These are phyloP conservation scores for Tolypocladium sp. DNA, from an alignment of 2,329 filamentous ascomycete species.

Conservation along the genomic window DNA sequence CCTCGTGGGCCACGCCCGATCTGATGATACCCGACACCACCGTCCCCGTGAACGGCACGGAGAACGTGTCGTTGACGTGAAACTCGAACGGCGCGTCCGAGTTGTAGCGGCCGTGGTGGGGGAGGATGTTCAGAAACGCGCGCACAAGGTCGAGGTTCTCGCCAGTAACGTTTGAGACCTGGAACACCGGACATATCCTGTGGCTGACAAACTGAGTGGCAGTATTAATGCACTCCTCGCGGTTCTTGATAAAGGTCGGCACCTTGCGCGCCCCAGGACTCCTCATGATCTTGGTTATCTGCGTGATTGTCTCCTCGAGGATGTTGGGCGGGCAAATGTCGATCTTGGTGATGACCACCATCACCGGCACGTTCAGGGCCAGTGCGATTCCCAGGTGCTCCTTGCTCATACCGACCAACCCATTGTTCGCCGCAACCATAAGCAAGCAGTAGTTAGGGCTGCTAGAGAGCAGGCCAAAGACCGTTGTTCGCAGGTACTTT, in stretches of 20 bases:
- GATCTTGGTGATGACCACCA: constrained; percentile 97
- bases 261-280: constrained; percentile 91
- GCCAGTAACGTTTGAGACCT: constrained; percentile 95
- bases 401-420: constrained; percentile 94
- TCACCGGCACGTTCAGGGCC: constrained; percentile 90
- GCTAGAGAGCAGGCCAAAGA: constrained; percentile 88
- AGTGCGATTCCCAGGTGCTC: constrained; percentile 94
- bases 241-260: constrained; percentile 86
- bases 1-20: constrained; percentile 75
- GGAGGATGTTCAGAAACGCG: constrained; percentile 88
- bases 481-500: constrained; percentile 87
- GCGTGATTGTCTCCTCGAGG: constrained; percentile 82
- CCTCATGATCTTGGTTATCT: constrained; percentile 88
- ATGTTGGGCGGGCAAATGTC: constrained; percentile 97
- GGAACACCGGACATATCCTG: constrained; percentile 93
- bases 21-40: constrained; percentile 94
- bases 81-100: constrained; percentile 85
- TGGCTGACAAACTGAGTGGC: constrained; percentile 93
- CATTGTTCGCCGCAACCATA: constrained; percentile 98
- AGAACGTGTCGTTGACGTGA: constrained; percentile 95
- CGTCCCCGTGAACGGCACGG: constrained; percentile 91
- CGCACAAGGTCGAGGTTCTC: constrained; percentile 84
- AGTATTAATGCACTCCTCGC: constrained; percentile 88
- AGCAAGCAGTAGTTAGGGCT: constrained; percentile 95
- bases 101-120: constrained; percentile 90